Conservation (phyloP, 2,329 filamentous ascomycete species). For the Capronia coronata region DNA sequence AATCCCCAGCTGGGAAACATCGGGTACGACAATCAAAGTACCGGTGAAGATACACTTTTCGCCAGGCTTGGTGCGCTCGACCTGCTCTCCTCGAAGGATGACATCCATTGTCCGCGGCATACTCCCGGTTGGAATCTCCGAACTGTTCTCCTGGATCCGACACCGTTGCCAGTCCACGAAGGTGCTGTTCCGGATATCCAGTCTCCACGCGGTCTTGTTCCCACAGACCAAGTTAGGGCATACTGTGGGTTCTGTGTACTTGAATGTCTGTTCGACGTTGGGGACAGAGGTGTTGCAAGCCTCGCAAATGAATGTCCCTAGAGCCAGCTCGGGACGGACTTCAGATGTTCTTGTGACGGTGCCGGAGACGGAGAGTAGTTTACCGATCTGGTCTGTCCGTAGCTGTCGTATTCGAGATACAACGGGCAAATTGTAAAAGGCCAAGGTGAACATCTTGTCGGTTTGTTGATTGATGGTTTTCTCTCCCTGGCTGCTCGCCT, state of each 20-base stretch:
- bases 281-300: slow-evolving; percentile 75
- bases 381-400: slow-evolving; percentile 83
- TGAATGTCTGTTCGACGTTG: slow-evolving; percentile 94
- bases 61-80: slow-evolving; percentile 92
- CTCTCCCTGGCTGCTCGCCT: slow-evolving; percentile 56
- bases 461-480: slow-evolving; percentile 90
- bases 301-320: slow-evolving; percentile 89
- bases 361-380: slow-evolving; percentile 89
- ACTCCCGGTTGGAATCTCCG: slow-evolving; percentile 94
- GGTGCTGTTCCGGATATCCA: slow-evolving; percentile 95
- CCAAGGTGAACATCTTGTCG: slow-evolving; percentile 88
- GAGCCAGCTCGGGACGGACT: slow-evolving; percentile 84
- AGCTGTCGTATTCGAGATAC: slow-evolving; percentile 80
- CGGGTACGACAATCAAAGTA: slow-evolving; percentile 89
- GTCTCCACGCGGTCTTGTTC: slow-evolving; percentile 85
- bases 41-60: slow-evolving; percentile 98
- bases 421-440: slow-evolving; percentile 86
- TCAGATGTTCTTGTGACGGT: slow-evolving; percentile 96
- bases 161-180: slow-evolving; percentile 99
- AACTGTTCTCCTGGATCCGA: slow-evolving; percentile 94
- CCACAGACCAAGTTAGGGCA: slow-evolving; percentile 83
- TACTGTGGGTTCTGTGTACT: slow-evolving; percentile 93
- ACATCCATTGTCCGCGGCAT: slow-evolving; percentile 99
- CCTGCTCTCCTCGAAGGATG: slow-evolving; percentile 92
- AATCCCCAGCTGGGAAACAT: slow-evolving; percentile 88